A percentile compares a stretch with the other conserved stretches of the same genome.
Conservation (phyloP, 345 rosid genomes). For the Corchorus olitorius region DNA sequence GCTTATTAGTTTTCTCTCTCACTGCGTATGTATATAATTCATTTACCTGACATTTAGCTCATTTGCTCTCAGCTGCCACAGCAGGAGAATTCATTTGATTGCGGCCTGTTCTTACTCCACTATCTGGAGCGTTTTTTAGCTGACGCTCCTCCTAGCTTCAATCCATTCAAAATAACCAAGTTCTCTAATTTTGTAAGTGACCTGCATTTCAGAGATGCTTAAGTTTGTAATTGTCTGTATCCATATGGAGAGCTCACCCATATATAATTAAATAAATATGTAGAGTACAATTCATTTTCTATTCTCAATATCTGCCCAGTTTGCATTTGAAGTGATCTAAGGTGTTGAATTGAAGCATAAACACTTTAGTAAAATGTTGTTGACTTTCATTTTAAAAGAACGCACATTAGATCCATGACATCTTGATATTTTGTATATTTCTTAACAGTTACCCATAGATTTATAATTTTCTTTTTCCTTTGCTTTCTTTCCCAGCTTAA, state of each 20-base stretch:
- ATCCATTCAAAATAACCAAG: slow-evolving; percentile 68
- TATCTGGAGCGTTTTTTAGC: slow-evolving; percentile 88
- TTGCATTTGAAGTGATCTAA: not conserved
- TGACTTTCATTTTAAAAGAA: not conserved
- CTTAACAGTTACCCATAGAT: not conserved
- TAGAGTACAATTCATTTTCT: not conserved
- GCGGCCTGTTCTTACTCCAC: slow-evolving; percentile 95
- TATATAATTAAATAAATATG: not conserved
- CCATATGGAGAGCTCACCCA: not conserved
- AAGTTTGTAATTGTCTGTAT: not conserved
- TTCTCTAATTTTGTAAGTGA: slow-evolving; percentile 83
- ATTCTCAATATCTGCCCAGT: not conserved
- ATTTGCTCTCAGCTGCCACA: slow-evolving; percentile 79
- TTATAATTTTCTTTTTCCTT: slow-evolving; percentile 20
- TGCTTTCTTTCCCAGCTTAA: slow-evolving; percentile 59
- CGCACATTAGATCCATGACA: slow-evolving; percentile 1
- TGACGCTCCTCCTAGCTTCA: slow-evolving; percentile 78
- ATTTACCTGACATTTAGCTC: slow-evolving; percentile 35
- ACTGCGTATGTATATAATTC: slow-evolving; percentile 13
- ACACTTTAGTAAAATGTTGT: not conserved
- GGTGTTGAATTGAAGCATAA: slow-evolving; percentile 4
- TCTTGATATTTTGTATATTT: slow-evolving; percentile 3
- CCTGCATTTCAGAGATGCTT: slow-evolving; percentile 2
- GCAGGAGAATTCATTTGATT: slow-evolving; percentile 95
- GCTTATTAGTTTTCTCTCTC: not conserved